These are phyloP conservation scores for Umbelopsis vinacea DNA, from an alignment of 192 early-diverging fungal species.

Conservation along the genomic window DNA sequence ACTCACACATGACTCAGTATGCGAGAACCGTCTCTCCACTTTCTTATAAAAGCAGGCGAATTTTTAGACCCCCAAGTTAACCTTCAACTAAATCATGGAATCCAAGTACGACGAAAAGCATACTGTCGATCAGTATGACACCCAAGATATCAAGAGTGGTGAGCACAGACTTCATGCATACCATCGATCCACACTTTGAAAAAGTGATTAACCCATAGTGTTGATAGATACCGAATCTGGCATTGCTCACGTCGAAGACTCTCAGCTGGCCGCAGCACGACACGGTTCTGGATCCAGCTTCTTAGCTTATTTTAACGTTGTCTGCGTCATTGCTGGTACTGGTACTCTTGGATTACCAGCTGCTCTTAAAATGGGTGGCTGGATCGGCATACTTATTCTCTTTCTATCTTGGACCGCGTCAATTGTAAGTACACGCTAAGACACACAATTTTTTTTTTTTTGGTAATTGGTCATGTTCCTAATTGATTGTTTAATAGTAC, in stretches of 20 bases:
- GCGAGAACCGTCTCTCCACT: constrained; percentile 10
- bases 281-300: constrained; percentile 47
- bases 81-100: neutral
- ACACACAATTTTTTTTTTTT: neutral
- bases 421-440: neutral
- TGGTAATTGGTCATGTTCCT: neutral
- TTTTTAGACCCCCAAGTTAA: neutral
- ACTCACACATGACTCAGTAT: constrained; percentile 28
- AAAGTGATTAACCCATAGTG: too few relatives aligned
- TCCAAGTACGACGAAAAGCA: constrained; percentile 2
- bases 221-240: constrained; percentile 2
- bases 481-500: constrained; percentile 29
- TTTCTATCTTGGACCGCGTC: constrained; percentile 42
- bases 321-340: constrained; percentile 83
- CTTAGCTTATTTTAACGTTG: constrained; percentile 62
- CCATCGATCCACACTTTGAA: neutral
- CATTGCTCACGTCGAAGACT: neutral
- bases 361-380: constrained; percentile 73
- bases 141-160: neutral
- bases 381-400: constrained; percentile 41
- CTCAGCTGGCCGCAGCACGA: neutral
- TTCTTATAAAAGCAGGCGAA: neutral
- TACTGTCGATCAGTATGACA: neutral
- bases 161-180: neutral
- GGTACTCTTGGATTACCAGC: constrained; percentile 86